Conservation (phyloP, 2,329 filamentous ascomycete genomes). For the Ceratocystis albifundus region DNA sequence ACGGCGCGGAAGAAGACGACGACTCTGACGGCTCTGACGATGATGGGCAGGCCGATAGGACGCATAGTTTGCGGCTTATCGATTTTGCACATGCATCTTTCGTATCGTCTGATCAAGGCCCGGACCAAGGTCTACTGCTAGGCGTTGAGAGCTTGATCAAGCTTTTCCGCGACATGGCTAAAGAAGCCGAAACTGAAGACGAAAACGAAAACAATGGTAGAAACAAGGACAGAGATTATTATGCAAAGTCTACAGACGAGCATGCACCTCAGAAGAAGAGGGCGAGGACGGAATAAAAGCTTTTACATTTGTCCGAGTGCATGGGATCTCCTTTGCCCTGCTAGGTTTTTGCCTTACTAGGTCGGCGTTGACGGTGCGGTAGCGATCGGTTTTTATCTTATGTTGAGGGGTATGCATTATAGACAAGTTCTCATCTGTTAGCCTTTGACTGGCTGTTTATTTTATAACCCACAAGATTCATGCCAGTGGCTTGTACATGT, state of each 20-base stretch:
- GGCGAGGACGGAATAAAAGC: slow-evolving; percentile 5
- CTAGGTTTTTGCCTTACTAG: neutral
- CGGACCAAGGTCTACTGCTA: slow-evolving; percentile 69
- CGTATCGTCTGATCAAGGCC: slow-evolving; percentile 61
- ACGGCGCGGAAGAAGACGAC: slow-evolving; percentile 33
- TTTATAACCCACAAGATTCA: neutral
- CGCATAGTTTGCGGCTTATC: slow-evolving; percentile 76
- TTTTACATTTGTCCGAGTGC: slow-evolving; percentile 7
- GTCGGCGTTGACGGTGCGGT: neutral
- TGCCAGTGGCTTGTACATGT: neutral
- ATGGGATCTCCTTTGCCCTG: neutral
- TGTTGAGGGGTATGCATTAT: slow-evolving; percentile 5
- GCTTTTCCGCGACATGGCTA: slow-evolving; percentile 57
- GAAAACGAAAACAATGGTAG: neutral
- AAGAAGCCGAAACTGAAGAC: slow-evolving; percentile 7
- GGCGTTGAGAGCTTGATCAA: slow-evolving; percentile 61
- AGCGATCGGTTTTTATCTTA: slow-evolving; percentile 2
- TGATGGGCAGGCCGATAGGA: slow-evolving; percentile 37
- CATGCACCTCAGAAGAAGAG: neutral
- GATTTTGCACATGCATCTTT: slow-evolving; percentile 92
- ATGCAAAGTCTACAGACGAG: neutral
- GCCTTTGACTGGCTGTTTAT: neutral
- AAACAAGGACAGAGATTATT: neutral
- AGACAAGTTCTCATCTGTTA: neutral
- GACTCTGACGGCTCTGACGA: slow-evolving; percentile 38